A percentile compares a stretch with the other conserved stretches of the same genome.
phyloP scores from a whole-genome alignment of 495 filamentous ascomycete species.

The Sabuloglossum arenarium region DNA sequence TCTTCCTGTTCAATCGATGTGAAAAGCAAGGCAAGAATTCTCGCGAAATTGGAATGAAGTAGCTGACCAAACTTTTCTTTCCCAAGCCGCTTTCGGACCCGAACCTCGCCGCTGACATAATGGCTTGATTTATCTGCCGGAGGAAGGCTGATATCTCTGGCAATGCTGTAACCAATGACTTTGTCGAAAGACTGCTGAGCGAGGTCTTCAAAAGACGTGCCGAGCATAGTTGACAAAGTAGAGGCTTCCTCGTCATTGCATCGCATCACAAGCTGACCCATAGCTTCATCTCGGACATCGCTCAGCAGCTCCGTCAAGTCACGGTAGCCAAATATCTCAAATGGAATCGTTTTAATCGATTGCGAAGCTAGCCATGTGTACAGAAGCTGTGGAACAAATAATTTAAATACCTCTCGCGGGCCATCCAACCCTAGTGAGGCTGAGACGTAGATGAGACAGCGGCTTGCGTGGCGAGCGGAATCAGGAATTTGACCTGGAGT shows the following conservation, averaged over 20 bases:
- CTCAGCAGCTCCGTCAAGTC: conserved; percentile 45
- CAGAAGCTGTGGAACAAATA: conserved; percentile 82
- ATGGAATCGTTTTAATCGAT: conserved; percentile 49
- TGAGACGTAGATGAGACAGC: conserved; percentile 46
- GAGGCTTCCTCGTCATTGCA: conserved; percentile 39
- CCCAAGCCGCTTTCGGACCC: conserved; percentile 48
- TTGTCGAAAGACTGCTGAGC: conserved; percentile 53
- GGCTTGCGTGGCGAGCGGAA: conserved; percentile 45
- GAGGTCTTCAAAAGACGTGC: conserved; percentile 31
- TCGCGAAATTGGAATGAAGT: conserved; percentile 46
- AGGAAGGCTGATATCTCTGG: conserved; percentile 48
- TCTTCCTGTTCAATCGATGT: conserved; percentile 49
- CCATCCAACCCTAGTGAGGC: conserved; percentile 36
- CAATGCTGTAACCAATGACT: conserved; percentile 64
- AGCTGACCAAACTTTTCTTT: conserved; percentile 36
- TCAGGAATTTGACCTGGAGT: conserved; percentile 46
- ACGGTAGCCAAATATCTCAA: conserved; percentile 56
- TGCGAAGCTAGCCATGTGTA: conserved; percentile 67
- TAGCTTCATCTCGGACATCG: conserved; percentile 58
- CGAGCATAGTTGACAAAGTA: conserved; percentile 35
- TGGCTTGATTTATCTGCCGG: conserved; percentile 24
- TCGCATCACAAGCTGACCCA: conserved; percentile 71
- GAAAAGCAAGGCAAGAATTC: conserved; percentile 56
- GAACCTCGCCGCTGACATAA: conserved; percentile 40
- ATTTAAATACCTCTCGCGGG: conserved; percentile 50